These are phyloP conservation scores for Paecilomyces niveus DNA, from an alignment of 2,329 filamentous ascomycete species.

Conservation along the genomic window DNA sequence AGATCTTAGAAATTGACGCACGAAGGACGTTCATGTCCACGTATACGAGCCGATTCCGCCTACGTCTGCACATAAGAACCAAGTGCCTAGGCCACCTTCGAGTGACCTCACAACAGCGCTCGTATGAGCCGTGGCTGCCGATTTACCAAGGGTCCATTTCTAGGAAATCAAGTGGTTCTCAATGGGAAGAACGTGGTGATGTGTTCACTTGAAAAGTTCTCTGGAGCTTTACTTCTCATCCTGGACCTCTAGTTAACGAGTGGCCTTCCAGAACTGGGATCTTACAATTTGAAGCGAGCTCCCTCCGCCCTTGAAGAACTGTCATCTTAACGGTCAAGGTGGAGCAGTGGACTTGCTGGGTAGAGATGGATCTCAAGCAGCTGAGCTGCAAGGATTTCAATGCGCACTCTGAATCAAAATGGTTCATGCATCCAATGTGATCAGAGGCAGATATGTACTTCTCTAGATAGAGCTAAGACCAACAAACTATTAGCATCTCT, in stretches of 20 bases:
- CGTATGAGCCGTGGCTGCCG: not conserved
- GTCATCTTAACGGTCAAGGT: not conserved
- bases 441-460: no score
- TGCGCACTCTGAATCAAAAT: not conserved
- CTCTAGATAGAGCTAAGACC: not conserved
- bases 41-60: not conserved
- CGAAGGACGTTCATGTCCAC: not conserved
- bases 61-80: not conserved
- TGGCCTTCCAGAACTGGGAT: no score
- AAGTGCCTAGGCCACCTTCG: not conserved
- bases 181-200: not conserved
- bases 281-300: no score
- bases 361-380: not conserved
- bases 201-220: not conserved
- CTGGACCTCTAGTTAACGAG: not conserved
- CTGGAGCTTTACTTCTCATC: not conserved
- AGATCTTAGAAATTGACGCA: not conserved
- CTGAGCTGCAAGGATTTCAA: not conserved
- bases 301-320: not conserved
- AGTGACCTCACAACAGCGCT: not conserved
- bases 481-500: no score
- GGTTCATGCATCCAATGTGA: not conserved
- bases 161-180: not conserved
- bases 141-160: not conserved
- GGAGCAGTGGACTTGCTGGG: not conserved